Percentiles rank a stretch among this genome's conserved stretches.
Conservation (phyloP, 2,329 filamentous ascomycete genomes). For the Phyllosticta paracitricarpa region DNA sequence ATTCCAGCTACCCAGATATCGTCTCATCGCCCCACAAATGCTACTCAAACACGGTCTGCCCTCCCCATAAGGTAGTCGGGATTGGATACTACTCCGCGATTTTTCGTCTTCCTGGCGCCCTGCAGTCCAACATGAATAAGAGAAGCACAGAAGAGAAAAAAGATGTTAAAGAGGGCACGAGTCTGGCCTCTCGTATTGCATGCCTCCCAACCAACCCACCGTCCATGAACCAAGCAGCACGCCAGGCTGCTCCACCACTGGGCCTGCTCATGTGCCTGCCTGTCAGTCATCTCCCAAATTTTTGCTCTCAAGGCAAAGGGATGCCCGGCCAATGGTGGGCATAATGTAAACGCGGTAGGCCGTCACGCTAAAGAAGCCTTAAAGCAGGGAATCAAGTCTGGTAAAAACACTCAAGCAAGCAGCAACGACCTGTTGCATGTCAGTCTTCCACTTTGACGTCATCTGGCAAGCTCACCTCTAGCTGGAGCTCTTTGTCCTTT, state of each 20-base stretch:
- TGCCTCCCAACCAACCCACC: neutral
- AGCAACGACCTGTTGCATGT: slow-evolving; percentile 57
- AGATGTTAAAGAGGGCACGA: neutral
- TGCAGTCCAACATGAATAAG: neutral
- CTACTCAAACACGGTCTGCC: neutral
- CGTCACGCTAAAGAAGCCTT: slow-evolving; percentile 20
- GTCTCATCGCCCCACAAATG: neutral
- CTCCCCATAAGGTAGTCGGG: neutral
- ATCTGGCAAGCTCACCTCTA: slow-evolving; percentile 58
- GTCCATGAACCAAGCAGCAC: neutral
- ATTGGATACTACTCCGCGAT: neutral
- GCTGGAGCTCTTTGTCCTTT: slow-evolving; percentile 90
- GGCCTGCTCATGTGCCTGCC: neutral
- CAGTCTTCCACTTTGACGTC: slow-evolving; percentile 13
- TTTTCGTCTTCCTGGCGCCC: slow-evolving; percentile 10
- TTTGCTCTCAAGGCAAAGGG: neutral
- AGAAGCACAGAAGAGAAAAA: slow-evolving; percentile 2
- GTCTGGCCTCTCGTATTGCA: neutral
- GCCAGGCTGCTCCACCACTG: neutral
- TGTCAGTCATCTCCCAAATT: neutral
- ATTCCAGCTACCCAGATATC: slow-evolving; percentile 7
- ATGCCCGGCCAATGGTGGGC: neutral
- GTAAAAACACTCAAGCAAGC: slow-evolving; percentile 97
- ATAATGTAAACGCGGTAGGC: neutral
- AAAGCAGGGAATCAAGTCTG: slow-evolving; percentile 89